Conservation (phyloP, 2,329 filamentous ascomycete genomes). For the Cladophialophora exuberans region DNA sequence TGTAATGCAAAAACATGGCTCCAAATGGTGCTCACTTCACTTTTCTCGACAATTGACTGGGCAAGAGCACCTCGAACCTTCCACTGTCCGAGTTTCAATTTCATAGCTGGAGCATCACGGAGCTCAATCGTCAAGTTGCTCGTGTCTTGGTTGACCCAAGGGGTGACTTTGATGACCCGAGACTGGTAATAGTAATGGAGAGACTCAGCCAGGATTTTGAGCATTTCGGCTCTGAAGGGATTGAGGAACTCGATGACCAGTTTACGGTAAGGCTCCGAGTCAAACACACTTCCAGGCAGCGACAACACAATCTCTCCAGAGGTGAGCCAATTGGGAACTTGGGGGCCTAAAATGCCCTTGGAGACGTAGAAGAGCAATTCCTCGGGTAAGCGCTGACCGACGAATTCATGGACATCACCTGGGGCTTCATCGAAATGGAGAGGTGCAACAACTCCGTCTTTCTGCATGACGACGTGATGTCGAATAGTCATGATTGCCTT, state of each 20-base stretch:
- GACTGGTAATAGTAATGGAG: conserved; percentile 83
- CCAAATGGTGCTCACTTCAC: conserved; percentile 30
- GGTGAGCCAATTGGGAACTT: conserved; percentile 80
- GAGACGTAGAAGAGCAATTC: conserved; percentile 92
- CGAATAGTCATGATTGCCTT: conserved; percentile 83
- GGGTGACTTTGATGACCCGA: conserved; percentile 74
- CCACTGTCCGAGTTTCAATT: conserved; percentile 66
- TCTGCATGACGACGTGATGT: conserved; percentile 81
- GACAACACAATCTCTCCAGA: conserved; percentile 76
- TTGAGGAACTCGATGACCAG: conserved; percentile 76
- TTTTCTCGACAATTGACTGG: conserved; percentile 27
- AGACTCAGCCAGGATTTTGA: conserved; percentile 76
- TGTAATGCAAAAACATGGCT: conserved; percentile 25
- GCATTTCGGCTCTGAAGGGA: conserved; percentile 73
- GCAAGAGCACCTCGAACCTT: conserved; percentile 62
- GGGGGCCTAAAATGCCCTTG: conserved; percentile 75
- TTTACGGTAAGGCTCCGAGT: conserved; percentile 77
- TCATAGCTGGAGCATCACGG: conserved; percentile 56
- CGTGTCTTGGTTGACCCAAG: conserved; percentile 79
- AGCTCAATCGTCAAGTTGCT: conserved; percentile 69
- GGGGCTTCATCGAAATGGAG: conserved; percentile 75
- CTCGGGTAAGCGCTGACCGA: conserved; percentile 85
- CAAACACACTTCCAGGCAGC: conserved; percentile 83
- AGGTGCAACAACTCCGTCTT: conserved; percentile 75
- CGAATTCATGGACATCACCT: conserved; percentile 82